Evolutionary conservation across 139 green algal genomes (phyloP), one percentile per base, ranked within the genome.

Genomic region (Penium margaritaceum): DNA sequence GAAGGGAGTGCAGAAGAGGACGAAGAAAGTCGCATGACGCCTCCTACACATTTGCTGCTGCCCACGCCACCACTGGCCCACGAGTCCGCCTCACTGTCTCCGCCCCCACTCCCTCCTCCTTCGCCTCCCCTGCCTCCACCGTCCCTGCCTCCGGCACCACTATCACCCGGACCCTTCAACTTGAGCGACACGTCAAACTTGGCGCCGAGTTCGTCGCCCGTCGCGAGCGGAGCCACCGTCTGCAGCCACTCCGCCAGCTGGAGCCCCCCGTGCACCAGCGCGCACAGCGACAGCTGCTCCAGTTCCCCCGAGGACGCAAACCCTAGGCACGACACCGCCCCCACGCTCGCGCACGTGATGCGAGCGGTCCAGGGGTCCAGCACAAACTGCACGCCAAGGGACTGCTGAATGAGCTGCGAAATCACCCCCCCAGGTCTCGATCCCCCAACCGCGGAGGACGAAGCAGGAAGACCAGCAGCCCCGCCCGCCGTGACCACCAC

Each of bases 161-260:
- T 24, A n/a, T 24, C 51, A 29, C 51, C 51, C 14, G 51, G 24
- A 9, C n/a, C n/a, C n/a, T n/a, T n/a, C n/a, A n/a, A n/a, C n/a
- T n/a, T n/a, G n/a, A n/a, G n/a, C n/a, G n/a, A n/a, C 51, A 60
- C 30, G 51, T 60, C 30, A 34, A 60, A 60, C 51, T 27, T 60
- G 51, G 51, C 51, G 51, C 51, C 51, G 29, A 60, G 15, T 24
- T 60, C 51, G 21, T 60, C 51, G 4, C 51, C 51, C 51, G 51
- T 24, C 51, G 51, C 51, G 24, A 60, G 21, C 21, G 51, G 51
- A n/a, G 51, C 51, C 29, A 60, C 51, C 51, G 30, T n/a, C 51
- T 60, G 51, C 51, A 60, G 51, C 51, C 51, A 60, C 24, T 60
- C 51, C 51, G 51, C 51, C 21, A 60, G 51, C 24, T n/a, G 51